A percentile compares a stretch with the other conserved stretches of the same genome.
Conservation (phyloP, 805 yeast species). For the Zygosaccharomyces rouxii region DNA sequence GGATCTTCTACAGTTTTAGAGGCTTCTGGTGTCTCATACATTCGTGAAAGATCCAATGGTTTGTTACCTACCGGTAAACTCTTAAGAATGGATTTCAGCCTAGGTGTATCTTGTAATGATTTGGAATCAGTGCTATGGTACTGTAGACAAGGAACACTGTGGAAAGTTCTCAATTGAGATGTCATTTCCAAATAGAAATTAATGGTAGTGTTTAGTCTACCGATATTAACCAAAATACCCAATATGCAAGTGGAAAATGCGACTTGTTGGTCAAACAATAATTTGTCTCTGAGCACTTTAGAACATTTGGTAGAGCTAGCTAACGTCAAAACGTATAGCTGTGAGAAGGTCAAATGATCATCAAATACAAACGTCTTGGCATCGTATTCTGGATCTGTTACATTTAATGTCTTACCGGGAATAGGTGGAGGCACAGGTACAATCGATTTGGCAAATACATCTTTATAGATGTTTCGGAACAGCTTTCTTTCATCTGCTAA, state of each 20-base stretch:
- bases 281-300: conserved; percentile 71
- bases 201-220: conserved; percentile 91
- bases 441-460: conserved; percentile 35
- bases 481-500: conserved; percentile 61
- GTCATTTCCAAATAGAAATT: conserved; percentile 95
- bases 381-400: conserved; percentile 35
- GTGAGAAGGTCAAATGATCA: conserved; percentile 68
- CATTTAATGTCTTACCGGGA: conserved; percentile 33
- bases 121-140: conserved; percentile 46
- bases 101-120: conserved; percentile 91
- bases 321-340: conserved; percentile 74
- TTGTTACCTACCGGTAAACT: conserved; percentile 32
- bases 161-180: conserved; percentile 86
- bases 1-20: conserved; percentile 37
- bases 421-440: conserved; percentile 33
- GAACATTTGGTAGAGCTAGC: conserved; percentile 82
- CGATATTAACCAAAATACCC: conserved; percentile 83
- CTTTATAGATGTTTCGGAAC: conserved; percentile 60
- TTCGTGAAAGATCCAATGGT: conserved; percentile 47
- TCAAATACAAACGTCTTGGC: conserved; percentile 37
- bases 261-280: conserved; percentile 55
- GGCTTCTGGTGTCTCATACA: conserved; percentile 59
- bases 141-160: conserved; percentile 87
- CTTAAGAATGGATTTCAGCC: conserved; percentile 83
- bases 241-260: conserved; percentile 74